Conservation (phyloP, 495 filamentous ascomycete genomes). For the Penicillium manginii region DNA sequence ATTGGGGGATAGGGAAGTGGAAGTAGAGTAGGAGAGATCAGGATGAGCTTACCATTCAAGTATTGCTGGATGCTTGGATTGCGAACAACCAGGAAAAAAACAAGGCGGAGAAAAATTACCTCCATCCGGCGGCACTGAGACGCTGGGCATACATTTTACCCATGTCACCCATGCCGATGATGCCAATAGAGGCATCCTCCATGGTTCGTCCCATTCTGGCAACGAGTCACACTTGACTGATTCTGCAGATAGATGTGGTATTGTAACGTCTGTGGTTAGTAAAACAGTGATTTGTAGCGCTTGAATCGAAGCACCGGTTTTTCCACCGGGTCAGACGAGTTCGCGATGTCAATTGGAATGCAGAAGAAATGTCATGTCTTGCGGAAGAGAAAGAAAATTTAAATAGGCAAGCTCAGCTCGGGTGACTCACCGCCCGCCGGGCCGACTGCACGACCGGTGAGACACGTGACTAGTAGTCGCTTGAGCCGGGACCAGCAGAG, state of each 20-base stretch:
- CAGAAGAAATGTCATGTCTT: slow-evolving; percentile 7
- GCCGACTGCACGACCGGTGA: slow-evolving; percentile 34
- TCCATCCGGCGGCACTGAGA: slow-evolving; percentile 91
- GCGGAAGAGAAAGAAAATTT: slow-evolving; percentile 29
- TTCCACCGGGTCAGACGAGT: neutral
- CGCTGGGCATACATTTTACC: slow-evolving; percentile 96
- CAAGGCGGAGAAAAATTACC: slow-evolving; percentile 58
- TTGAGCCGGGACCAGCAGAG: slow-evolving; percentile 21
- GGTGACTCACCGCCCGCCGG: slow-evolving; percentile 36
- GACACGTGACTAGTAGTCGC: slow-evolving; percentile 35
- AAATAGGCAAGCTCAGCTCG: slow-evolving; percentile 35
- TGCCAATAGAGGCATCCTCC: slow-evolving; percentile 75
- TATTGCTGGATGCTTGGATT: slow-evolving; percentile 3
- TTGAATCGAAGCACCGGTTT: neutral
- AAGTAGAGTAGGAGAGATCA: slow-evolving; percentile 15
- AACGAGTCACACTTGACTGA: slow-evolving; percentile 9
- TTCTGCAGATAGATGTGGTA: neutral
- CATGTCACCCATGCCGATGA: slow-evolving; percentile 99
- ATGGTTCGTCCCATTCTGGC: slow-evolving; percentile 51
- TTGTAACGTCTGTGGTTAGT: slow-evolving; percentile 3
- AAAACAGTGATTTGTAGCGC: slow-evolving; percentile 1
- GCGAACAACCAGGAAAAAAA: slow-evolving; percentile 17
- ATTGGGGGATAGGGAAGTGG: slow-evolving; percentile 20
- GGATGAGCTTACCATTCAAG: slow-evolving; percentile 36
- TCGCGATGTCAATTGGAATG: slow-evolving; percentile 24